Conservation (phyloP, 495 filamentous ascomycete species). For the Evernia prunastri region DNA sequence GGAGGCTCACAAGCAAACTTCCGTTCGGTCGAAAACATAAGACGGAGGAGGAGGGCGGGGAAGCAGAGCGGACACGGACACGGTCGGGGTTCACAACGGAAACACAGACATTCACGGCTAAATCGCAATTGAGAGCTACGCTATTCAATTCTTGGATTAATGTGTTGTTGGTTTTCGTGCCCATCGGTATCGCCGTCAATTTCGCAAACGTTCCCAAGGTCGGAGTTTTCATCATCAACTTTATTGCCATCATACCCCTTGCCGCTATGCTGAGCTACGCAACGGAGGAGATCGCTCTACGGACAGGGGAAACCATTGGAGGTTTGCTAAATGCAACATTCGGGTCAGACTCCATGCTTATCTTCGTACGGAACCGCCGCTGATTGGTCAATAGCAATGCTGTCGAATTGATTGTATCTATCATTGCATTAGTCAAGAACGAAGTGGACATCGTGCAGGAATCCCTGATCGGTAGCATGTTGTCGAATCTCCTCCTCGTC, state of each 20-base stretch:
- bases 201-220: slow-evolving; percentile 24
- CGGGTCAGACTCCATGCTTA: slow-evolving; percentile 49
- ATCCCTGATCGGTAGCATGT: slow-evolving; percentile 81
- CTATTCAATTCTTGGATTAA: slow-evolving; percentile 82
- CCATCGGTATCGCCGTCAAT: slow-evolving; percentile 50
- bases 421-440: slow-evolving; percentile 66
- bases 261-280: slow-evolving; percentile 52
- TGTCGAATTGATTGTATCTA: slow-evolving; percentile 84
- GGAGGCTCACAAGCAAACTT: not conserved
- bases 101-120: slow-evolving; percentile 53
- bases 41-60: not conserved
- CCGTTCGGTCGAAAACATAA: not conserved
- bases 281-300: slow-evolving; percentile 49
- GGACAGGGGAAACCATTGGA: slow-evolving; percentile 72
- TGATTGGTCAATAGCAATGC: slow-evolving; percentile 55
- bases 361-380: slow-evolving; percentile 13
- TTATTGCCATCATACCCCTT: slow-evolving; percentile 39
- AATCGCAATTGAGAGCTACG: slow-evolving; percentile 62
- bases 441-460: slow-evolving; percentile 87
- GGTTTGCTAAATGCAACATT: slow-evolving; percentile 85
- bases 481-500: slow-evolving; percentile 87
- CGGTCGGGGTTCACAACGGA: slow-evolving; percentile 25
- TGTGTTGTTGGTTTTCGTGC: slow-evolving; percentile 68
- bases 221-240: slow-evolving; percentile 28
- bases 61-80: slow-evolving; percentile 27